These are phyloP conservation scores for Cubamyces lactineus DNA, from an alignment of 768 basidiomycete species.

Conservation along the genomic window DNA sequence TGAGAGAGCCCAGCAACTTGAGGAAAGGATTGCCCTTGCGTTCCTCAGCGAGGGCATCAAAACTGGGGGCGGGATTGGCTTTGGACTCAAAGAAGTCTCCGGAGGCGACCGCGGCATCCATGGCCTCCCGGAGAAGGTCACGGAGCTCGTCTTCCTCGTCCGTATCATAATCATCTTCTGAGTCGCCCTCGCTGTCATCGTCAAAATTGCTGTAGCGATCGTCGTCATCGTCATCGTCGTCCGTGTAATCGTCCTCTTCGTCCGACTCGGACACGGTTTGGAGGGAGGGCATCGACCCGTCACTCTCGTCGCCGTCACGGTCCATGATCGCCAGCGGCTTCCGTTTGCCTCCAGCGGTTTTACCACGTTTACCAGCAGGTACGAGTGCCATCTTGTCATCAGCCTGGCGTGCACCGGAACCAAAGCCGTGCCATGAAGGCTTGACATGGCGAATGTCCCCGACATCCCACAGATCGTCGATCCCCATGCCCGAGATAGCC, in stretches of 20 bases:
- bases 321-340: constrained; percentile 55
- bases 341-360: constrained; percentile 34
- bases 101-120: constrained; percentile 63
- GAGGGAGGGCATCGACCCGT: constrained; percentile 67
- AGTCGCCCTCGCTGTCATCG: constrained; percentile 37
- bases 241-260: constrained; percentile 51
- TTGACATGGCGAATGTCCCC: constrained; percentile 50
- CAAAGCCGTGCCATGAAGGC: constrained; percentile 64
- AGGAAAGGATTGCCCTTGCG: constrained; percentile 77
- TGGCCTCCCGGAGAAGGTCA: constrained; percentile 67
- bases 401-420: constrained; percentile 35
- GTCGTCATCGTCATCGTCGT: constrained; percentile 43
- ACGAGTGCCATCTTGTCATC: constrained; percentile 30
- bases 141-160: constrained; percentile 71
- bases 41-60: constrained; percentile 48
- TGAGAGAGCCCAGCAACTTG: constrained; percentile 71
- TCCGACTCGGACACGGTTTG: constrained; percentile 68
- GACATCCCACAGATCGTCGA: constrained; percentile 70
- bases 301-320: constrained; percentile 49
- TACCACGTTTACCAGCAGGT: constrained; percentile 28
- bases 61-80: constrained; percentile 37
- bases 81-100: constrained; percentile 61
- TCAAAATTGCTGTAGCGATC: constrained; percentile 43
- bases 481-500: constrained; percentile 49
- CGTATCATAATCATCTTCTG: constrained; percentile 58